These are phyloP conservation scores for Mycena galericulata DNA, from an alignment of 768 basidiomycete genomes.

Conservation along the genomic window DNA sequence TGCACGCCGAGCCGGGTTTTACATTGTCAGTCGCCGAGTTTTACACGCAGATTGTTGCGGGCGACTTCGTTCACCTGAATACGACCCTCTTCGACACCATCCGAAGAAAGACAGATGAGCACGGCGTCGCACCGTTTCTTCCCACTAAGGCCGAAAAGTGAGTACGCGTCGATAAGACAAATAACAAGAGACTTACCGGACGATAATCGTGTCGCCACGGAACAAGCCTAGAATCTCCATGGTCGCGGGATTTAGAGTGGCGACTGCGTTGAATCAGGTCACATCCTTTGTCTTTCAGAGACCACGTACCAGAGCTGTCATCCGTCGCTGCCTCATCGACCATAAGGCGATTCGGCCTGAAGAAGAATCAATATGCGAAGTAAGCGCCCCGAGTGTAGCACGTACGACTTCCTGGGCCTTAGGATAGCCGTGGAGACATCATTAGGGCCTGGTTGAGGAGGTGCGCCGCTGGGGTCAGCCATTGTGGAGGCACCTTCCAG, in stretches of 20 bases:
- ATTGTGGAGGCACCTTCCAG: slow-evolving; percentile 51
- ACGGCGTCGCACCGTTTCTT: slow-evolving; percentile 99
- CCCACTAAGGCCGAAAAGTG: slow-evolving; percentile 64
- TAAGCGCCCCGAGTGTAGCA: slow-evolving; percentile 35
- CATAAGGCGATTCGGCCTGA: slow-evolving; percentile 95
- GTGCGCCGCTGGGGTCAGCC: slow-evolving; percentile 88
- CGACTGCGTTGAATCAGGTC: slow-evolving; percentile 63
- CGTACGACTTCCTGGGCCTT: slow-evolving; percentile 97
- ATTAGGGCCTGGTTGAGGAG: slow-evolving; percentile 87
- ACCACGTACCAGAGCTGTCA: slow-evolving; percentile 89
- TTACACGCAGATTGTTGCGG: slow-evolving; percentile 97
- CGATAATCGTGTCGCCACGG: slow-evolving; percentile 96
- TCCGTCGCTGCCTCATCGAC: slow-evolving; percentile 95
- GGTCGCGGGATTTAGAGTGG: slow-evolving; percentile 94
- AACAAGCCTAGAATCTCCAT: slow-evolving; percentile 96
- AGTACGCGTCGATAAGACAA: not conserved
- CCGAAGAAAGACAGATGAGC: slow-evolving; percentile 94
- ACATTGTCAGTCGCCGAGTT: slow-evolving; percentile 97
- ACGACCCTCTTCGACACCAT: slow-evolving; percentile 97
- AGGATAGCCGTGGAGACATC: slow-evolving; percentile 97
- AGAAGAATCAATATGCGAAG: slow-evolving; percentile 36
- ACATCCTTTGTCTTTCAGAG: slow-evolving; percentile 28
- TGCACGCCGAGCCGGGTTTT: slow-evolving; percentile 97
- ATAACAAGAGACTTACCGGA: slow-evolving; percentile 66
- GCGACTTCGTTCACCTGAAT: slow-evolving; percentile 99